Evolutionary conservation across 2,329 filamentous ascomycete genomes (phyloP), one percentile per base, ranked within the genome.

Genomic region (Colletotrichum noveboracense): DNA sequence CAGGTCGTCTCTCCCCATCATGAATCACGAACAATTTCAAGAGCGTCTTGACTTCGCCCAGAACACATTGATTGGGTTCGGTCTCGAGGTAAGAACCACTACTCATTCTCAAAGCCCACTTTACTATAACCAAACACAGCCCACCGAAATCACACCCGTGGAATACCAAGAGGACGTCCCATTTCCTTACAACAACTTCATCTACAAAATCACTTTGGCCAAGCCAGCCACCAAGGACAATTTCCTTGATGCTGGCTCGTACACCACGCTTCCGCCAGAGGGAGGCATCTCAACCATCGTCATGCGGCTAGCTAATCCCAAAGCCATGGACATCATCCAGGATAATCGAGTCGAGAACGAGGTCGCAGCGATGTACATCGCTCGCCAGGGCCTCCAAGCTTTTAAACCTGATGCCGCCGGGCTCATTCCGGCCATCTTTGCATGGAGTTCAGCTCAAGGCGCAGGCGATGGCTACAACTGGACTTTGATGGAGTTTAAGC

Each of bases 281-380:
- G 43, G 48, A 3, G 71, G 74, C 2, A 21, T 74, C 7, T 74
- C 69, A 6, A 58, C 62, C 0, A 13, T 79, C 2, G 65, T 79
- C 16, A 66, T 79, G 48, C 72, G 76, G 9, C 36, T 79, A 26
- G 56, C 69, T 21, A 79, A 79, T 32, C 64, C 76, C 9, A 61
- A 14, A 5, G 78, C 76, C 0, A 38, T 64, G 6, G 71, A 67
- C 4, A 26, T 67, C 8, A 56, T 67, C 7, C 69, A 66, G 10
- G 70, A 75, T 1, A 75, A 16, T n/a, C 79, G 80, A 6, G 75
- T 81, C 6, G 75, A 81, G 69, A 82, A 81, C 55, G 80, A 82
- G 14, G 80, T 82, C 9, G 79, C 79, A 2, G 74, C 76, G 2
- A 76, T 78, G 34, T 56, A 67, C 9, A 71, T 82, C 18, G 78